Base-by-base conservation (phyloP, 1,284 basidiomycete genomes). In the Ustilago hordei region DNA sequence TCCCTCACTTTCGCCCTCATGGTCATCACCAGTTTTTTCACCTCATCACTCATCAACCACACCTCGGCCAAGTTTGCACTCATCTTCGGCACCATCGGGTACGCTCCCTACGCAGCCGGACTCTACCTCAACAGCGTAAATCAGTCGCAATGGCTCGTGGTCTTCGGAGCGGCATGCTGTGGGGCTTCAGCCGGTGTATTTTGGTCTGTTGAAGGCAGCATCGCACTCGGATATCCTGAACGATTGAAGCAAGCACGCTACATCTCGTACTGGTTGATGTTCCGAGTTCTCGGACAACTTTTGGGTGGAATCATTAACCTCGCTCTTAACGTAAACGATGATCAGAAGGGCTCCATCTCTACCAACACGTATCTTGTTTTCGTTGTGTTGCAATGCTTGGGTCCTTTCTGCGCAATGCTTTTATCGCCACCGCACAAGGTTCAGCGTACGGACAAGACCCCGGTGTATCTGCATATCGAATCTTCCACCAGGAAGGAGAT, bases 291-390 rank as follows among this genome's bases (percentile, higher is more conserved):
- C 31, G 81, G 85, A 17, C 82, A 83, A 47, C 57, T 86, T 28
- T 67, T 87, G 11, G 84, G 86, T 3, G 87, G 87, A 1, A 78
- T 78, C 52, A 86, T 88, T 81, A 86, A 85, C 66, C 79, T 87
- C 8, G 85, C 78, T 0, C 81, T 87, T 55, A 87, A 87, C 70
- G 79, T 81, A 31, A 54, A 84, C 4, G 69, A 79, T 38, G 52
- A 60, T 11, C 58, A 63, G 13, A 76, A 79, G 3, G 87, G 87
- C 1, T 81, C 79, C 6, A 78, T 88, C 47, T 73, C 67, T 17
- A 79, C 75, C 34, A 80, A 84, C 39, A 87, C 87, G 1, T 87
- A 86, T 66, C 69, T 87, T 60, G 84, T 87, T 32, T 87, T 88
- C 62, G 86, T 88, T 39, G 84, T 81, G 0, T 77, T 88, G n/a